These are phyloP conservation scores for Racocetra persica DNA, from an alignment of 371 early-diverging fungal species.

Conservation along the genomic window DNA sequence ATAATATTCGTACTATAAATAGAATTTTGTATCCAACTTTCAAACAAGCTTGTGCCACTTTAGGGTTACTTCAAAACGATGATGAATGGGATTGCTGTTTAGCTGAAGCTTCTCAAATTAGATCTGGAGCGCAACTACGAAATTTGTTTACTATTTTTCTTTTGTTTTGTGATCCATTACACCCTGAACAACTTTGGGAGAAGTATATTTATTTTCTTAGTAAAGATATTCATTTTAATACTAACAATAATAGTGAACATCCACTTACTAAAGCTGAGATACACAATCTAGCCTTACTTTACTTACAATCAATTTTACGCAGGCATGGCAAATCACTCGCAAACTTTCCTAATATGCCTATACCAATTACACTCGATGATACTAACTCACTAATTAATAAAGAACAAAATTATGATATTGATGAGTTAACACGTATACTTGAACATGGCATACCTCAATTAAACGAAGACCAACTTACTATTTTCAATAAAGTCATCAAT, in stretches of 20 bases:
- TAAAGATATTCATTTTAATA: not conserved
- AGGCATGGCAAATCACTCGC: conserved; percentile 3
- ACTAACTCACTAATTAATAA: not conserved
- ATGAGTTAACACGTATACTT: not conserved
- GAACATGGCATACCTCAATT: not conserved
- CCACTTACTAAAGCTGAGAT: not conserved
- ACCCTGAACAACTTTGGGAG: conserved; percentile 7
- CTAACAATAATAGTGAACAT: not conserved
- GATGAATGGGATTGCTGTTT: conserved; percentile 33
- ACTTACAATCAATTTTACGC: conserved; percentile 1
- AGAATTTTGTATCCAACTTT: not conserved
- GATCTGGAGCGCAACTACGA: not conserved
- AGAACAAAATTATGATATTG: conserved; percentile 21
- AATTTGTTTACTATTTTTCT: conserved; percentile 8
- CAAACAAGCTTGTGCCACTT: conserved; percentile 28
- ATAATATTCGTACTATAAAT: conserved; percentile 21
- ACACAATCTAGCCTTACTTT: not conserved
- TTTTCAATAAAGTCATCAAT: not conserved
- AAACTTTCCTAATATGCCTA: conserved; percentile 11
- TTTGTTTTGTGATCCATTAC: not conserved
- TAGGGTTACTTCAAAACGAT: conserved; percentile 24
- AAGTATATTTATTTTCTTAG: not conserved
- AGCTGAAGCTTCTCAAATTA: not conserved
- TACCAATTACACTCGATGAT: not conserved
- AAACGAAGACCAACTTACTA: not conserved